Evolutionary conservation across 2,329 filamentous ascomycete genomes (phyloP).

Genomic region (Monosporascus sp.): DNA sequence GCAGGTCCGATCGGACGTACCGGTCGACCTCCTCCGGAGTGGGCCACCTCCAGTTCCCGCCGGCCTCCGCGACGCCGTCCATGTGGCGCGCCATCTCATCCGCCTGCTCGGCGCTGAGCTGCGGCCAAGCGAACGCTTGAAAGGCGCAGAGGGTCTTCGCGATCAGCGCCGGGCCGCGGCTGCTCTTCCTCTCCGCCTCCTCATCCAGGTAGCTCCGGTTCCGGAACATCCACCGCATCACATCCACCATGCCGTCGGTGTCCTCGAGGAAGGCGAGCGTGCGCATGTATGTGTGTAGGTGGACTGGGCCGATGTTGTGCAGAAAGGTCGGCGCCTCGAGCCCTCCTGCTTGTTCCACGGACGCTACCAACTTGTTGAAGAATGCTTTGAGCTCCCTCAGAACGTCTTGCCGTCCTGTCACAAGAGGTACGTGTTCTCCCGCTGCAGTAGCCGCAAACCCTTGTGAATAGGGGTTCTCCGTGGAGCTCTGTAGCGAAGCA

Average conservation of each 20-base stretch:
- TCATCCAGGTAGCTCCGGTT: conserved; percentile 34
- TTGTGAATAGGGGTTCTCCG: neutral
- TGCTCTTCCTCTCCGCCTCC: conserved; percentile 26
- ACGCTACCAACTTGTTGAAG: conserved; percentile 21
- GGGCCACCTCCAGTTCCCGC: conserved; percentile 24
- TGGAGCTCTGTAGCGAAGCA: neutral
- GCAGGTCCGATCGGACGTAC: conserved; percentile 17
- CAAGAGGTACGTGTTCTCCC: conserved; percentile 3
- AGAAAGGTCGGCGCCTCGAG: conserved; percentile 28
- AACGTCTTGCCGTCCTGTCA: conserved; percentile 7
- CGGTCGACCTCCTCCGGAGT: conserved; percentile 21
- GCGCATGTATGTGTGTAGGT: conserved; percentile 57
- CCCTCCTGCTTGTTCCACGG: conserved; percentile 11
- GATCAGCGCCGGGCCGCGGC: conserved; percentile 21
- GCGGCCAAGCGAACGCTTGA: conserved; percentile 41
- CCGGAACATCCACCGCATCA: conserved; percentile 54
- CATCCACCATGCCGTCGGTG: conserved; percentile 48
- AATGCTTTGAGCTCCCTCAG: conserved; percentile 4
- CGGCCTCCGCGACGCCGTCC: conserved; percentile 6
- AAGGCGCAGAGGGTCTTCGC: conserved; percentile 40
- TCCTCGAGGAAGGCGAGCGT: conserved; percentile 58
- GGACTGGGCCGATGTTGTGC: conserved; percentile 38
- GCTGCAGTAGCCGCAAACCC: neutral
- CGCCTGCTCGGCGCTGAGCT: conserved; percentile 27
- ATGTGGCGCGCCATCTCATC: conserved; percentile 14